Base-by-base conservation (phyloP, 805 yeast genomes). In the Lipomyces orientalis region DNA sequence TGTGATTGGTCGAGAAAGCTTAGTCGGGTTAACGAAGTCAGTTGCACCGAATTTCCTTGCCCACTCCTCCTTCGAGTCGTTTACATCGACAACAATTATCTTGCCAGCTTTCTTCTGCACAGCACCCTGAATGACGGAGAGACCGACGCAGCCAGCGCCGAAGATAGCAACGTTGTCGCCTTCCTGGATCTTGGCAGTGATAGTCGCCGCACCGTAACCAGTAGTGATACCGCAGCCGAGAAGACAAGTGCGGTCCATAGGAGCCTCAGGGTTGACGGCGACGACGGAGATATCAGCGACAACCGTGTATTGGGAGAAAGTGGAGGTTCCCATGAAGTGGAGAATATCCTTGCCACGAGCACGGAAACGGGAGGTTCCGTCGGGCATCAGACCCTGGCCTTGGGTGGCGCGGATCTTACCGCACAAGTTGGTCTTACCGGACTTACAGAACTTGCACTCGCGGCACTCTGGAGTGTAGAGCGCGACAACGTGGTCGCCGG, bases 211-310 rank as follows among this genome's bases (percentile, higher is more conserved):
- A 80, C 99, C 99, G 78, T 91, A 91, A 71, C 99, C 99, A 62
- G 99, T 95, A 63, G 99, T 95, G 76, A 95, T 91, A 84, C 99
- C 98, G 80, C 99, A 95, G 61, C 99, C 99, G 75, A 95, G 86
- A 79, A 95, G 81, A 83, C 98, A 93, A 51, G 93, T 90, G 77
- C 89, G 87, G 77, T 91, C 97, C 78, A 88, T 84, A 69, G 91
- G 90, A 67, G 97, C 98, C 72, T 86, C 81, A 66, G 89, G 89
- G 79, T 92, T 88, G 72, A 94, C 91, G 19, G 97, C 95, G 66
- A 93, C 99, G 58, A 95, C 91, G 12, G 98, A 92, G 67, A 95
- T 95, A 79, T 95, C 98, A 55, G 98, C 97, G 57, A 95, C 97
- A 65, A 95, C 99, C 14, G 99, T 94, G 80, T 95, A 95, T 82